Evolutionary conservation across 2,329 filamentous ascomycete species (phyloP).

Genomic region (Trichoderma asperellum): DNA sequence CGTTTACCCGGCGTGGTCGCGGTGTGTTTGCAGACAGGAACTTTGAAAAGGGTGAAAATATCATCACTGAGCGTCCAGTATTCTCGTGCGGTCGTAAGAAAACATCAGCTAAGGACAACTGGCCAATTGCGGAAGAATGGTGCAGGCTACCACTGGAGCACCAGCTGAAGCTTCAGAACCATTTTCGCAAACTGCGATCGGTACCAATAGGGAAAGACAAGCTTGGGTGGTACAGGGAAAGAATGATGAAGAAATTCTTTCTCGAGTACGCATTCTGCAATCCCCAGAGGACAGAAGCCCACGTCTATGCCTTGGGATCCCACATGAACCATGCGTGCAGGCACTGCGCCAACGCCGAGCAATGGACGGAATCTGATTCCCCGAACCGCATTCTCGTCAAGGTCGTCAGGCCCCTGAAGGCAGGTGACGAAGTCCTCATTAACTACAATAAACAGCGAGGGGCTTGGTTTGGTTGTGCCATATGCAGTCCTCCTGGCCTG

Average conservation of each 20-base stretch:
- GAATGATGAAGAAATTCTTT: slow-evolving; percentile 33
- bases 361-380: slow-evolving; percentile 17
- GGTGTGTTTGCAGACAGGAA: slow-evolving; percentile 34
- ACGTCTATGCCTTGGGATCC: slow-evolving; percentile 33
- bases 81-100: slow-evolving; percentile 31
- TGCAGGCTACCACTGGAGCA: not conserved
- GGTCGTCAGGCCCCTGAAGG: slow-evolving; percentile 30
- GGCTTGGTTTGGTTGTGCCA: slow-evolving; percentile 36
- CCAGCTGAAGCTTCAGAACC: not conserved
- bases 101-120: slow-evolving; percentile 14
- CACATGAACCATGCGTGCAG: slow-evolving; percentile 44
- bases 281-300: slow-evolving; percentile 1
- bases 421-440: slow-evolving; percentile 44
- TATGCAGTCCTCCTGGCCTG: slow-evolving; percentile 28
- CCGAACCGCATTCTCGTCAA: slow-evolving; percentile 33
- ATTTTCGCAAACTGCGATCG: slow-evolving; percentile 29
- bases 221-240: slow-evolving; percentile 21
- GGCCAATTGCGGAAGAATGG: slow-evolving; percentile 31
- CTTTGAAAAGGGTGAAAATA: slow-evolving; percentile 18
- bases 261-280: slow-evolving; percentile 37
- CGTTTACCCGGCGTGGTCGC: slow-evolving; percentile 2
- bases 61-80: slow-evolving; percentile 33
- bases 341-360: slow-evolving; percentile 37
- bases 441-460: slow-evolving; percentile 39
- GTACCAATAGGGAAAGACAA: slow-evolving; percentile 10